Conservation (phyloP, 108 stramenopile species). For the Conticribra guillardii region DNA sequence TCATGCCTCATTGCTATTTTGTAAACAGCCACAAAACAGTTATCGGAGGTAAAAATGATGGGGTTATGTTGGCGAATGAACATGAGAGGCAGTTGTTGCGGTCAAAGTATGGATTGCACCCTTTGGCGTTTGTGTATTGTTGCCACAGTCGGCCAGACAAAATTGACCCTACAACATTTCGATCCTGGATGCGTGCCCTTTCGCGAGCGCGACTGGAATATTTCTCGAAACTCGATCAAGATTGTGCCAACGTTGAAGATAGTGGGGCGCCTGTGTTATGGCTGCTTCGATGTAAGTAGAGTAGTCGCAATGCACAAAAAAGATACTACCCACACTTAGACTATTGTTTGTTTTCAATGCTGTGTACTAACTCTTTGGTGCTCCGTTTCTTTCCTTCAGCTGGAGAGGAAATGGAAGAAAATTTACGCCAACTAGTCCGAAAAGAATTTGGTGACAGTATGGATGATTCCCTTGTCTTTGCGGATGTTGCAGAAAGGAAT, state of each 20-base stretch:
- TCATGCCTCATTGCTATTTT: slow-evolving; percentile 89
- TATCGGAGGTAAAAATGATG: slow-evolving; percentile 42
- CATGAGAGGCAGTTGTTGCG: slow-evolving; percentile 54
- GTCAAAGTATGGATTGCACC: slow-evolving; percentile 65
- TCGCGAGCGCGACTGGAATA: slow-evolving; percentile 43
- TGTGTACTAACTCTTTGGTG: too few species aligned
- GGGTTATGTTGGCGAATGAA: slow-evolving; percentile 44
- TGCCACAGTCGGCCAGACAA: slow-evolving; percentile 89
- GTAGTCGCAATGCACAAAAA: too few species aligned
- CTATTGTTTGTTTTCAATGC: too few species aligned
- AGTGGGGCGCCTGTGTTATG: slow-evolving; percentile 64
- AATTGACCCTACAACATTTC: slow-evolving; percentile 84
- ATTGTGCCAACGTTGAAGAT: neutral
- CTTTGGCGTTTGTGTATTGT: slow-evolving; percentile 77
- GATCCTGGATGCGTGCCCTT: slow-evolving; percentile 72
- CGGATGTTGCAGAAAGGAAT: slow-evolving; percentile 68
- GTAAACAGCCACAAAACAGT: slow-evolving; percentile 83
- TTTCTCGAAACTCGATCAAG: neutral
- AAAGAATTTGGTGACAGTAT: slow-evolving; percentile 49
- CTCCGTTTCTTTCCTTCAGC: too few species aligned
- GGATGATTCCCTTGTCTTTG: slow-evolving; percentile 66
- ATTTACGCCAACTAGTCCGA: slow-evolving; percentile 61
- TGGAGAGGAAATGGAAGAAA: slow-evolving; percentile 73
- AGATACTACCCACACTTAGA: too few species aligned
- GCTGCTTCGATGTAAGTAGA: slow-evolving; percentile 82